Conservation (phyloP, 345 rosid species). For the Excoecaria cochinchinensis region DNA sequence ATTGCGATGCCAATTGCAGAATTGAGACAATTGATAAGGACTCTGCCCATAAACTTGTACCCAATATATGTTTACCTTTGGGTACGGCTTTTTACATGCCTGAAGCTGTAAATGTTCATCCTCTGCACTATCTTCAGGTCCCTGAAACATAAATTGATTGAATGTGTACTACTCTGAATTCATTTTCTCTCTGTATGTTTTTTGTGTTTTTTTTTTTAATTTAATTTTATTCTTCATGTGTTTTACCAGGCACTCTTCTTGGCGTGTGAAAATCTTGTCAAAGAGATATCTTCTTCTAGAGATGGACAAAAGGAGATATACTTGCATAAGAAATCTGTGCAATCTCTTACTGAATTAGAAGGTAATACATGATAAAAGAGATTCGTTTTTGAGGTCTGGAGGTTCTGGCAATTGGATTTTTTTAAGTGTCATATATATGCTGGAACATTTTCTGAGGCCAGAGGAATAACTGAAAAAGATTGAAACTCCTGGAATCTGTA, state of each 20-base stretch:
- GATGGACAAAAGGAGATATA: slow-evolving; percentile 43
- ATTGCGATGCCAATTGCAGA: slow-evolving; percentile 66
- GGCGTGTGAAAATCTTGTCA: slow-evolving; percentile 66
- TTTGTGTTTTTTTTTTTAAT: background rate
- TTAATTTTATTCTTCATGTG: slow-evolving; percentile 12
- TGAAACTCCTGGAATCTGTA: background rate
- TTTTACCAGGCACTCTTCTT: slow-evolving; percentile 69
- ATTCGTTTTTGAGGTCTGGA: background rate
- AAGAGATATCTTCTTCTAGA: slow-evolving; percentile 36
- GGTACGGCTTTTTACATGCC: slow-evolving; percentile 78
- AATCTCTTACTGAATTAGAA: slow-evolving; percentile 56
- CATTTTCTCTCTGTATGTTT: background rate
- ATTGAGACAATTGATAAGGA: slow-evolving; percentile 58
- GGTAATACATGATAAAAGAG: slow-evolving; percentile 34
- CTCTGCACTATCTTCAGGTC: slow-evolving; percentile 72
- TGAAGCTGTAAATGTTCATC: slow-evolving; percentile 73
- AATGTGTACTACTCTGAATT: background rate
- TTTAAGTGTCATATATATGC: background rate
- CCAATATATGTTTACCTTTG: slow-evolving; percentile 57
- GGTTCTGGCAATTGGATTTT: background rate
- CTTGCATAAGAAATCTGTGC: slow-evolving; percentile 54
- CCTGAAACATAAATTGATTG: background rate
- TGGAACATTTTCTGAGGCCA: background rate
- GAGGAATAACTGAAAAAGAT: background rate
- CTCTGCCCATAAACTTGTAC: slow-evolving; percentile 59